phyloP scores from a whole-genome alignment of 352 stramenopile species.

The Elongisporangium anandrum region DNA sequence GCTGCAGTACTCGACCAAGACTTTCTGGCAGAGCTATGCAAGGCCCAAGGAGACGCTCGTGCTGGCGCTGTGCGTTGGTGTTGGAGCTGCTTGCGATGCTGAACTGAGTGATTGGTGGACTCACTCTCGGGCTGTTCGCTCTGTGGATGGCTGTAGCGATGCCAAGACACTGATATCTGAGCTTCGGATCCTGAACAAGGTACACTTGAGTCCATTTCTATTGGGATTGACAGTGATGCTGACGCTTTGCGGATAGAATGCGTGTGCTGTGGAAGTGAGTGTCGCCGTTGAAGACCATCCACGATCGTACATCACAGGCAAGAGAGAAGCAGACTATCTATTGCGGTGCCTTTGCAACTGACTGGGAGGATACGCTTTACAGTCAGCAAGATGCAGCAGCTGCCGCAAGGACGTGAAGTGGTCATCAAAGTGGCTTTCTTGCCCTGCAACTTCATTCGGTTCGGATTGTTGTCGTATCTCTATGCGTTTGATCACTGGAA shows the following conservation, averaged over 20 bases:
- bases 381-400: slow-evolving; percentile 48
- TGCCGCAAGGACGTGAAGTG: slow-evolving; percentile 58
- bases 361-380: too few species aligned
- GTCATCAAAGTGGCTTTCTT: slow-evolving; percentile 53
- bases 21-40: slow-evolving; percentile 65
- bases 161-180: slow-evolving; percentile 65
- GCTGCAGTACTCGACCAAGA: slow-evolving; percentile 42
- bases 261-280: slow-evolving; percentile 55
- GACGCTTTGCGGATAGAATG: slow-evolving; percentile 30
- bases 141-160: slow-evolving; percentile 19
- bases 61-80: slow-evolving; percentile 37
- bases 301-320: slow-evolving; percentile 57
- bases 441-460: slow-evolving; percentile 61
- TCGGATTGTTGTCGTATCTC: background rate
- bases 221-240: background rate
- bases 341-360: too few species aligned
- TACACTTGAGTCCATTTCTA: slow-evolving; percentile 5
- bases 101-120: background rate
- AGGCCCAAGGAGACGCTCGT: slow-evolving; percentile 44
- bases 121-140: background rate
- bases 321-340: too few species aligned
- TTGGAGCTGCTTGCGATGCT: background rate
- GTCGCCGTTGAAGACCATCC: slow-evolving; percentile 61
- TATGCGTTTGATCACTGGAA: background rate
- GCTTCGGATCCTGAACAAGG: slow-evolving; percentile 74